phyloP scores from a whole-genome alignment of 495 filamentous ascomycete species.

The Cercophora newfieldiana region DNA sequence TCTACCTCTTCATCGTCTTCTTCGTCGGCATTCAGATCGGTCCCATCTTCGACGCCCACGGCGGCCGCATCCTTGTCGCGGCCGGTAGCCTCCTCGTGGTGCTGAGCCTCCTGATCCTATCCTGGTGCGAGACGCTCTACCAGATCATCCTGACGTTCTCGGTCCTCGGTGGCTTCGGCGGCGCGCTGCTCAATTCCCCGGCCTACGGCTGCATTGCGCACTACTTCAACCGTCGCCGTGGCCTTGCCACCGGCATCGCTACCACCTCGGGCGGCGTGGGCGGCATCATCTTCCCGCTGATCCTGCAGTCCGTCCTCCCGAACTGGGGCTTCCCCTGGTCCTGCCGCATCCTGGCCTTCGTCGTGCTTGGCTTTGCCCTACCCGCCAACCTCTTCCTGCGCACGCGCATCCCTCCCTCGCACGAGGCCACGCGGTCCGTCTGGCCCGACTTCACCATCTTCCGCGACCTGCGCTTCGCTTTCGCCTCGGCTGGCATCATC shows the following conservation, averaged over 20 bases:
- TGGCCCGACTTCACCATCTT: slow-evolving; percentile 57
- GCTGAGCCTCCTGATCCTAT: slow-evolving; percentile 57
- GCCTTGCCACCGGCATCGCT: slow-evolving; percentile 64
- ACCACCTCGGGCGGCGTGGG: slow-evolving; percentile 61
- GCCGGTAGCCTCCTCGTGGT: slow-evolving; percentile 54
- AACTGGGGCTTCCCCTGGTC: slow-evolving; percentile 58
- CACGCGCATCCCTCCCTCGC: slow-evolving; percentile 49
- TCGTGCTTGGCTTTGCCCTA: slow-evolving; percentile 54
- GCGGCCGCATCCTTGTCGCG: slow-evolving; percentile 54
- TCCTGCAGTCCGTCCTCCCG: slow-evolving; percentile 51
- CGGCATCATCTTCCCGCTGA: slow-evolving; percentile 62
- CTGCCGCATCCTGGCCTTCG: slow-evolving; percentile 59
- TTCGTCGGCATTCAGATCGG: slow-evolving; percentile 66
- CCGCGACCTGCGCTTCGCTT: slow-evolving; percentile 53
- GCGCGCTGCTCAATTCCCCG: slow-evolving; percentile 61
- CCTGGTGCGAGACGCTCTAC: slow-evolving; percentile 55
- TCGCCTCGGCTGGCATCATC: slow-evolving; percentile 56
- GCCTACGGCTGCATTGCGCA: slow-evolving; percentile 62
- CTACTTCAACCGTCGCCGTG: slow-evolving; percentile 62
- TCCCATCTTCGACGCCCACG: slow-evolving; percentile 66
- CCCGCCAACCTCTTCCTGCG: slow-evolving; percentile 56
- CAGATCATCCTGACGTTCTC: slow-evolving; percentile 65
- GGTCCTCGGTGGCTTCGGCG: slow-evolving; percentile 55
- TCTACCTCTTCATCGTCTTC: slow-evolving; percentile 63
- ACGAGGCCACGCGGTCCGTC: slow-evolving; percentile 34